Percentiles rank a stretch among this genome's conserved stretches.
Evolutionary conservation across 2,329 filamentous ascomycete genomes (phyloP).

Genomic region (Pseudogymnoascus sp.): DNA sequence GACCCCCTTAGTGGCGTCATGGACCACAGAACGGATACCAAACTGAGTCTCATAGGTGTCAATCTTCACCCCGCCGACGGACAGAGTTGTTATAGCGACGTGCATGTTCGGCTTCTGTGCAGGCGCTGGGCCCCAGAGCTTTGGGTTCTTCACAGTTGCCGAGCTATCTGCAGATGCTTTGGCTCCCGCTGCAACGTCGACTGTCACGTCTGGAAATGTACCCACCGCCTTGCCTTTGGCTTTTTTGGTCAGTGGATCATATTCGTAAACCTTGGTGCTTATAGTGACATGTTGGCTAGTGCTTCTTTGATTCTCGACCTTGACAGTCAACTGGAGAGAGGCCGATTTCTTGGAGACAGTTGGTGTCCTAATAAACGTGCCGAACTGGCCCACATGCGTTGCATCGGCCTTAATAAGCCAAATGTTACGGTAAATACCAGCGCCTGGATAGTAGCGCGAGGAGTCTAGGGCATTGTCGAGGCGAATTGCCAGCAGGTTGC

Average conservation of each 20-base stretch:
- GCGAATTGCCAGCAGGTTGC: constrained; percentile 40
- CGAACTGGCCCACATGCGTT: constrained; percentile 40
- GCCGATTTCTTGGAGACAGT: constrained; percentile 37
- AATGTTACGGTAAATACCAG: constrained; percentile 44
- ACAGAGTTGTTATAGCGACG: constrained; percentile 36
- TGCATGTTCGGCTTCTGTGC: constrained; percentile 39
- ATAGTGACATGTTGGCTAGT: constrained; percentile 28
- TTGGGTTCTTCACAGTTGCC: constrained; percentile 23
- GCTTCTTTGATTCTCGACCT: constrained; percentile 37
- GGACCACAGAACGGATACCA: constrained; percentile 38
- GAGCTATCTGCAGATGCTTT: constrained; percentile 31
- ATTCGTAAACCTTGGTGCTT: constrained; percentile 32
- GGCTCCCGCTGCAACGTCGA: constrained; percentile 26
- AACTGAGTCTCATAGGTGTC: constrained; percentile 43
- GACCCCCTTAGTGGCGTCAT: constrained; percentile 34
- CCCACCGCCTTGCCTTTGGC: constrained; percentile 27
- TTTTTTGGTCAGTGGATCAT: constrained; percentile 29
- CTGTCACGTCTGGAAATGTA: constrained; percentile 26
- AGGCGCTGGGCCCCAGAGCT: constrained; percentile 40
- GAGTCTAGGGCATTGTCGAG: constrained; percentile 40
- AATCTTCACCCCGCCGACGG: constrained; percentile 20
- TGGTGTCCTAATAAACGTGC: constrained; percentile 40
- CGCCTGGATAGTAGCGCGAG: constrained; percentile 47
- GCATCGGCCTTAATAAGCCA: constrained; percentile 42
- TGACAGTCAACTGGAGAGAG: constrained; percentile 34